Evolutionary conservation across 2,329 filamentous ascomycete species (phyloP).

Genomic region (Penicillium janthinellum): DNA sequence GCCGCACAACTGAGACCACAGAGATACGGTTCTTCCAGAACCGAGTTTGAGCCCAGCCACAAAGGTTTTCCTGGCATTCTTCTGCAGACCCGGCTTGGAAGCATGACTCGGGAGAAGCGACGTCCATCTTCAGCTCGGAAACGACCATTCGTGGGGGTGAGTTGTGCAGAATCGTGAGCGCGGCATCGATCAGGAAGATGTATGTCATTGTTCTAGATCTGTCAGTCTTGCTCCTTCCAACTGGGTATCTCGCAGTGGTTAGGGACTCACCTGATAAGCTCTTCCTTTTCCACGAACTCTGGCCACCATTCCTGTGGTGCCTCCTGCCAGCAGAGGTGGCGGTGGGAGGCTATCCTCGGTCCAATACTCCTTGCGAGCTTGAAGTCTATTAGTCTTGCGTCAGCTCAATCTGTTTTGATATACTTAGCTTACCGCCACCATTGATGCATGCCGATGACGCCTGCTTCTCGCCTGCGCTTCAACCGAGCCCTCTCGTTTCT

Average conservation of each 20-base stretch:
- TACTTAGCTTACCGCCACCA: conserved; percentile 23
- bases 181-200: conserved; percentile 33
- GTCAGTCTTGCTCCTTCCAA: background rate
- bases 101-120: conserved; percentile 30
- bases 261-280: conserved; percentile 27
- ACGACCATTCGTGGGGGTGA: conserved; percentile 31
- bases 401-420: too few relatives aligned
- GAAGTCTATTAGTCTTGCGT: background rate
- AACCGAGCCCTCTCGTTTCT: conserved; percentile 28
- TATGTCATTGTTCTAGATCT: conserved; percentile 25
- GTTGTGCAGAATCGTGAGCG: conserved; percentile 34
- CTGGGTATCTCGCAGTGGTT: background rate
- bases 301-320: conserved; percentile 23
- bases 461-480: conserved; percentile 24
- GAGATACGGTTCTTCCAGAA: conserved; percentile 23
- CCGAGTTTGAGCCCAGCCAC: conserved; percentile 21
- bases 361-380: conserved; percentile 25
- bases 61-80: conserved; percentile 22
- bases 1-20: conserved; percentile 21
- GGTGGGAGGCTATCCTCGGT: conserved; percentile 20
- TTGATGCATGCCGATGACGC: conserved; percentile 25
- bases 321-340: conserved; percentile 4
- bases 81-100: conserved; percentile 30
- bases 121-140: conserved; percentile 29
- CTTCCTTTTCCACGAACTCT: conserved; percentile 28